phyloP scores from a whole-genome alignment of 495 filamentous ascomycete species.

The Evansstolkia leycettana region DNA sequence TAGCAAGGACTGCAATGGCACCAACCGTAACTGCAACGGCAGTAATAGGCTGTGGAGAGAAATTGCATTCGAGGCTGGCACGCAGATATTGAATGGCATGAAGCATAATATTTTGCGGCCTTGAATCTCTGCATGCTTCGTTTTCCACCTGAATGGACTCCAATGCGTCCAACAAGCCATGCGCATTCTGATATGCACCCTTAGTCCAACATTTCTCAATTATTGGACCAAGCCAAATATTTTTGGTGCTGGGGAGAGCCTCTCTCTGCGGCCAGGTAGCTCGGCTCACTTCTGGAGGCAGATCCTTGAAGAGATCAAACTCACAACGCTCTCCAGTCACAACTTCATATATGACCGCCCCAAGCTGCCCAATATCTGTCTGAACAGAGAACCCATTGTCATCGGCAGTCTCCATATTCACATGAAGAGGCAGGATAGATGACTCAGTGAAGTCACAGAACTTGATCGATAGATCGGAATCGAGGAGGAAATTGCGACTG shows the following conservation, averaged over 20 bases:
- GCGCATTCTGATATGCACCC: constrained; percentile 1
- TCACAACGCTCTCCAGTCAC: constrained; percentile 3
- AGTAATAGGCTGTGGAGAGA: too few relatives aligned
- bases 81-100: too few relatives aligned
- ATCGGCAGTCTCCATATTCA: constrained; percentile 10
- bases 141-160: not conserved
- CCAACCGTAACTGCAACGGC: too few relatives aligned
- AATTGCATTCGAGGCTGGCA: too few relatives aligned
- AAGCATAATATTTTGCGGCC: too few relatives aligned
- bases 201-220: constrained; percentile 7
- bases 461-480: constrained; percentile 11
- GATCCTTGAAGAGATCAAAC: constrained; percentile 4
- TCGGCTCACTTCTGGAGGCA: constrained; percentile 1
- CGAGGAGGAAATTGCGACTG: constrained; percentile 15
- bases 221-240: constrained; percentile 3
- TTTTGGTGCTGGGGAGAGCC: constrained; percentile 5
- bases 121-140: too few relatives aligned
- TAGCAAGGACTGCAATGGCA: too few relatives aligned
- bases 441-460: constrained; percentile 16
- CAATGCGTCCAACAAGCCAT: constrained; percentile 3
- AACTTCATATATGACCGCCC: constrained; percentile 12
- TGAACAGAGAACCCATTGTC: constrained; percentile 8
- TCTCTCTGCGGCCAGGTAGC: constrained; percentile 4
- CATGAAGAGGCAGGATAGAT: constrained; percentile 7
- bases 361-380: constrained; percentile 14